Evolutionary conservation across 352 stramenopile species (phyloP), one percentile per base, ranked within the genome.

Genomic region (Pilasporangium apinafurcum): DNA sequence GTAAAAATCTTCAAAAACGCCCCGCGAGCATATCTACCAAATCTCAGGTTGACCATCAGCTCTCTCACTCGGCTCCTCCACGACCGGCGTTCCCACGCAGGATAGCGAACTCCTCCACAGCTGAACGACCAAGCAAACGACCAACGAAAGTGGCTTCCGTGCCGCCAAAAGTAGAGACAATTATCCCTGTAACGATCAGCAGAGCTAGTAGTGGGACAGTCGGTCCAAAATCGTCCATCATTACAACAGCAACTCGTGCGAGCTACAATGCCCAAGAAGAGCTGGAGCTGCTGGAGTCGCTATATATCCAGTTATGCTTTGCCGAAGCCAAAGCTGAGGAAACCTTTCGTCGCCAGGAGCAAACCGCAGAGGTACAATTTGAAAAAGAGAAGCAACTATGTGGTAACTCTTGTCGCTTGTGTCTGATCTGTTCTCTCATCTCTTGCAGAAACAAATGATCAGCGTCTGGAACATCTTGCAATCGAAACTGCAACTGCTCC

Each of bases 301-400:
- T 83, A 13, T 77, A 81, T 26, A 58, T 64, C 28, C 70, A 84
- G 39, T 48, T 86, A 5, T 72, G 65, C 27, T 68, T 81, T 8
- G 47, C 55, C 1, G 65, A 84, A 48, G 62, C 59, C 16, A 62
- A 62, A 38, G 53, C 62, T 2, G 35, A 53, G 1, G 52, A 66
- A 12, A 51, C 59, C 5, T 82, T 83, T 34, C 44, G 34, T 5
- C 51, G 35, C 1, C 74, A 86, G 57, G 65, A 86, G 33, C 48
- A 77, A 18, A 39, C 37, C 1, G 60, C 68, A 14, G 53, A 83
- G 70, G 73, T 79, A 16, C n/a, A n/a, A n/a, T n/a, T n/a, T n/a
- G n/a, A n/a, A n/a, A n/a, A n/a, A n/a, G n/a, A n/a, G n/a, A n/a
- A n/a, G n/a, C n/a, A 53, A 8, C 25, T 16, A 14, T 18, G 16